Evolutionary conservation across 768 basidiomycete species (phyloP), one percentile per base, ranked within the genome.

Genomic region (Mycena pura): DNA sequence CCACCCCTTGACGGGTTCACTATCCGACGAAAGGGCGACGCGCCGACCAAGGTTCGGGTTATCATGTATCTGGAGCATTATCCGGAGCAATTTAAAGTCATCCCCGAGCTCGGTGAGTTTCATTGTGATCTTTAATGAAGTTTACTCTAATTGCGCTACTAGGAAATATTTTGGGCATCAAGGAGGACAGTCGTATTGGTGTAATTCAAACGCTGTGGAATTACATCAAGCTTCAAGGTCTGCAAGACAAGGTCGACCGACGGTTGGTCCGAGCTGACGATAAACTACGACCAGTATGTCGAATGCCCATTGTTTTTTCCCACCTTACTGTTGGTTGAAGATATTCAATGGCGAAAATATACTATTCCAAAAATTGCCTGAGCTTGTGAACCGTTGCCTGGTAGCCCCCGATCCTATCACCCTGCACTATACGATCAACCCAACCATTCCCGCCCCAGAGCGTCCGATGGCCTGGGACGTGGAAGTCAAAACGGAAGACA

Each of bases 201-300:
- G 85, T 93, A 17, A 83, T 96, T 17, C 89, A 93, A 56, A 85
- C 91, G 0, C 72, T 97, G 11, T 99, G 96, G 96, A 92, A 91
- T 69, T 95, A 96, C 67, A 91, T 97, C 77, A 96, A 95, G 72
- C 78, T 89, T 14, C 82, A 94, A 65, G 85, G 86, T 24, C 76
- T 96, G 17, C 92, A 94, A 73, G 93, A 94, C 73, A 93, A 93
- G 66, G 84, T 84, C 0, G 92, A 94, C 73, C 79, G 92, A 56
- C 83, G 88, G 36, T 72, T 86, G 49, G 85, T 94, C 50, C 84
- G 85, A 11, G 81, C 86, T 3, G 92, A 94, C 67, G 90, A 87
- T 13, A 81, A 80, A 54, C 77, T 93, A 41, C 79, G 85, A 72
- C 80, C 83, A 0, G 93, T 93, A 70, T 60, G 78, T 73, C 28